Evolutionary conservation across 768 basidiomycete species (phyloP), one percentile per base, ranked within the genome.

Genomic region (Lactifluus volemus): DNA sequence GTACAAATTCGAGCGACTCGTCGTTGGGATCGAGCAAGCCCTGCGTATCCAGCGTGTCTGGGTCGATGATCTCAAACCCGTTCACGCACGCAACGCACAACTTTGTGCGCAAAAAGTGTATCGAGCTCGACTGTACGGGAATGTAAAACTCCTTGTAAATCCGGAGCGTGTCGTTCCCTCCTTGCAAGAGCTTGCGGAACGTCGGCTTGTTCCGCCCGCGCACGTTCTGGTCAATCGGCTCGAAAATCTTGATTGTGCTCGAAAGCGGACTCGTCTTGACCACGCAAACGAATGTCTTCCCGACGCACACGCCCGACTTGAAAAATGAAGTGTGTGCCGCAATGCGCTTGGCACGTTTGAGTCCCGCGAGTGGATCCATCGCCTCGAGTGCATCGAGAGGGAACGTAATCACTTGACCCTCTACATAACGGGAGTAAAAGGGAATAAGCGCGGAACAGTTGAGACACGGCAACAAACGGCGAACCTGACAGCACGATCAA

Each of bases 81-180:
- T 92, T 89, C 10, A 95, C 91, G 70, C 94, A 96, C 1, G 96
- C 97, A 14, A 99, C 92, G 71, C 97, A 99, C 66, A 99, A 82
- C 75, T 89, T 90, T 50, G 96, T 97, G 78, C 96, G 97, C 66
- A 99, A 79, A 76, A 96, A 98, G 73, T 97, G 96, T 25, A 98
- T 89, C 12, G 95, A 98, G 59, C 85, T 92, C 53, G 93, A 96
- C 72, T 98, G 94, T 12, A 97, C 92, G 0, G 97, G 96, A 61
- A 99, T 98, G 70, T 98, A 99, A 75, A 99, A 98, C 72, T 98
- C 96, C 93, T 97, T 90, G 81, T 94, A 98, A 42, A 88, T 76
- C 70, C 88, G 88, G 19, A 99, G 79, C 2, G 93, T 92, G 71
- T 99, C 97, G 70, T 98, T 94, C 8, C 92, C 88, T 51, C 93